Conservation (phyloP, 495 filamentous ascomycete species). For the Amphirosellinia nigrospora region DNA sequence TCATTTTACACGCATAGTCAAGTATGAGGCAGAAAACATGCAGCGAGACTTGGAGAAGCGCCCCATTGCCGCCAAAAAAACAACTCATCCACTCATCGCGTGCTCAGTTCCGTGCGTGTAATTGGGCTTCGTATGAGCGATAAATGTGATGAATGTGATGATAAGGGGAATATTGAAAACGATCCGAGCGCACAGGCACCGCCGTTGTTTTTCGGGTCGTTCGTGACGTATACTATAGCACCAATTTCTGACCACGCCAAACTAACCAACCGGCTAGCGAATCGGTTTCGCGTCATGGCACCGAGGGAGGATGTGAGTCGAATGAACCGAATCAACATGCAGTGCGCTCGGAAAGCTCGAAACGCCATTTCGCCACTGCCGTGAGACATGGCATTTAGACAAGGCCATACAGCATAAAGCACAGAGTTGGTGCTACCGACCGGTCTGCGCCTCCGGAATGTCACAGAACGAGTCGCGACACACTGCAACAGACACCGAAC, state of each 20-base stretch:
- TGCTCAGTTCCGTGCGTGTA: slow-evolving; percentile 8
- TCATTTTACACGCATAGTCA: slow-evolving; percentile 3
- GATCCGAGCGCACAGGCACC: slow-evolving; percentile 11
- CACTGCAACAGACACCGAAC: not conserved
- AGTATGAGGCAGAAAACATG: slow-evolving; percentile 10
- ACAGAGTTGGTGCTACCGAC: slow-evolving; percentile 17
- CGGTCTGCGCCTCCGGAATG: slow-evolving; percentile 10
- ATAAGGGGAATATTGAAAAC: not conserved
- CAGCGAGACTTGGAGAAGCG: slow-evolving; percentile 22
- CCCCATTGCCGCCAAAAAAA: not conserved
- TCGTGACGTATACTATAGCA: slow-evolving; percentile 3
- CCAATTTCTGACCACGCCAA: slow-evolving; percentile 8
- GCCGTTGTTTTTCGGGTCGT: not conserved
- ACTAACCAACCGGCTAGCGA: not conserved
- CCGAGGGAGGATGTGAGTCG: not conserved
- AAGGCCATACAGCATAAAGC: slow-evolving; percentile 12
- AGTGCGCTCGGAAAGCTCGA: slow-evolving; percentile 10
- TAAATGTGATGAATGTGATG: slow-evolving; percentile 16
- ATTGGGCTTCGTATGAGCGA: slow-evolving; percentile 17
- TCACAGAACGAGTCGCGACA: not conserved
- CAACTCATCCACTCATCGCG: slow-evolving; percentile 19
- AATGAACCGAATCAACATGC: slow-evolving; percentile 14
- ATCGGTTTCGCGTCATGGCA: not conserved
- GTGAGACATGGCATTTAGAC: slow-evolving; percentile 16
- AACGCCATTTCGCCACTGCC: slow-evolving; percentile 18